phyloP scores from a whole-genome alignment of 2,329 filamentous ascomycete genomes.

The Blastomyces parvus region DNA sequence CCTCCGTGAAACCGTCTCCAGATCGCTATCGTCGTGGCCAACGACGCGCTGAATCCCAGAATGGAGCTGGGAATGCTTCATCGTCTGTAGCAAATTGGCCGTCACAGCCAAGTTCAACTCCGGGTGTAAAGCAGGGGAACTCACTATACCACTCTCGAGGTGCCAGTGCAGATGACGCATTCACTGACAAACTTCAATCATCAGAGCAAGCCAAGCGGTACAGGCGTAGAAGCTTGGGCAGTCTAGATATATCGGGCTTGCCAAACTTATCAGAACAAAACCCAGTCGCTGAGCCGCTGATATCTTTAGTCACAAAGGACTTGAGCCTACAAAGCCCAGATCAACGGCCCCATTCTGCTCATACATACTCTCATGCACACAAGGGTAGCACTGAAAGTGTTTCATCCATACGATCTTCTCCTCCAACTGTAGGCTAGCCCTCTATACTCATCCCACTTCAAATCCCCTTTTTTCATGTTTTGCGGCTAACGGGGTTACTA shows the following conservation, averaged over 20 bases:
- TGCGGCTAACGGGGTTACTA: not conserved
- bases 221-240: conserved; percentile 73
- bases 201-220: conserved; percentile 65
- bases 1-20: conserved; percentile 58
- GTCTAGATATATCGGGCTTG: conserved; percentile 42
- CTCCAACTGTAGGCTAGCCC: conserved; percentile 53
- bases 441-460: too few relatives aligned
- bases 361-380: conserved; percentile 24
- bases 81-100: conserved; percentile 21
- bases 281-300: conserved; percentile 19
- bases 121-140: conserved; percentile 1
- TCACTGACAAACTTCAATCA: conserved; percentile 41
- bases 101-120: conserved; percentile 11
- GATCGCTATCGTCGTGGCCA: conserved; percentile 71
- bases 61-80: not conserved
- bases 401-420: conserved; percentile 43
- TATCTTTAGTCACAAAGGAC: conserved; percentile 27
- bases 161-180: conserved; percentile 60
- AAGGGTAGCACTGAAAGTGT: conserved; percentile 58
- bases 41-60: conserved; percentile 38
- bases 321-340: conserved; percentile 23
- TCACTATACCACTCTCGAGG: conserved; percentile 46
- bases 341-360: conserved; percentile 3
- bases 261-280: conserved; percentile 27
- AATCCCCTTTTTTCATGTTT: not conserved